These are phyloP conservation scores for Nicotiana obtusifolia DNA, from an alignment of 257 asterid genomes.

Conservation along the genomic window DNA sequence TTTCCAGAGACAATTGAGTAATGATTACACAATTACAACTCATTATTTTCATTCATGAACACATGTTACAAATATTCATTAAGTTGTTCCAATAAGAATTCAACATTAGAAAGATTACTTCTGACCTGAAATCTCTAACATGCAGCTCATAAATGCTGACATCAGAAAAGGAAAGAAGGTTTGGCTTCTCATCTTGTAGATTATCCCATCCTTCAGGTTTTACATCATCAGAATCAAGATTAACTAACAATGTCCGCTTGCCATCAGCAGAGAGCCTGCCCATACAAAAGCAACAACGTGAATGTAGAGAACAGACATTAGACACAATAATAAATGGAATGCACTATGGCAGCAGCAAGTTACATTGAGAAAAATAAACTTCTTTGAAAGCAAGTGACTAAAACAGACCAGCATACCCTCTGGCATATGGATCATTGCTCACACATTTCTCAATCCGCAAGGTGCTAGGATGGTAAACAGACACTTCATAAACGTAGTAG, in stretches of 20 bases:
- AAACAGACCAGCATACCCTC: constrained; percentile 54
- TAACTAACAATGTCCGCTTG: constrained; percentile 53
- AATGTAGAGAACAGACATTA: background rate
- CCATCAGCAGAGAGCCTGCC: constrained; percentile 84
- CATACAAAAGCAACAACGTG: constrained; percentile 17
- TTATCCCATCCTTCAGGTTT: constrained; percentile 89
- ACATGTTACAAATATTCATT: background rate
- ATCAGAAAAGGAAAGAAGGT: constrained; percentile 64
- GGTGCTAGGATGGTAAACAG: constrained; percentile 84
- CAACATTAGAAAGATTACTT: constrained; percentile 1
- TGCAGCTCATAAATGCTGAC: constrained; percentile 90
- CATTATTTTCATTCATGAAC: background rate
- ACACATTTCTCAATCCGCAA: constrained; percentile 64
- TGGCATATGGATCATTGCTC: constrained; percentile 91
- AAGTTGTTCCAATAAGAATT: background rate
- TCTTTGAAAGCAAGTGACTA: background rate
- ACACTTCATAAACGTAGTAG: constrained; percentile 87
- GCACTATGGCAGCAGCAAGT: background rate
- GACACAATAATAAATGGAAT: background rate
- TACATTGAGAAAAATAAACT: background rate
- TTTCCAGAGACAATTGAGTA: background rate
- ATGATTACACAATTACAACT: background rate
- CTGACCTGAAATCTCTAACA: constrained; percentile 94
- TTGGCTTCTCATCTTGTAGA: constrained; percentile 67
- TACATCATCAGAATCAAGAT: constrained; percentile 62